Conservation (phyloP, 2,329 filamentous ascomycete species). For the Paecilomyces fulvus region DNA sequence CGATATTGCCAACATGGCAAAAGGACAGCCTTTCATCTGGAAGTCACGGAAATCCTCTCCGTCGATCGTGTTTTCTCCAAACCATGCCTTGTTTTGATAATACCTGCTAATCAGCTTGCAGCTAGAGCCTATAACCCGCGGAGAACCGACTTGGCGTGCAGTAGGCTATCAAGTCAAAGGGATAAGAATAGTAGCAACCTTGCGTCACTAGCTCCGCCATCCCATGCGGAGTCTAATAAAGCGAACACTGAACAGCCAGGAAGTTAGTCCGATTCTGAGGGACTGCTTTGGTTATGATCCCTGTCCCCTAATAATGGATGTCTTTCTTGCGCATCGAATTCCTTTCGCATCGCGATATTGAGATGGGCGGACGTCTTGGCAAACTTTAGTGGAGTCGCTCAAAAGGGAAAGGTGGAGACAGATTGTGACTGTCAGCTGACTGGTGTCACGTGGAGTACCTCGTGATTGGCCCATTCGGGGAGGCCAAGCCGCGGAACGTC, state of each 20-base stretch:
- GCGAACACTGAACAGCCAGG: neutral
- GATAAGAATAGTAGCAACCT: neutral
- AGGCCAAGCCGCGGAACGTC: neutral
- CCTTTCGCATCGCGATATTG: neutral
- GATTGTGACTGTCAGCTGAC: neutral
- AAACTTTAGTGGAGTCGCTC: neutral
- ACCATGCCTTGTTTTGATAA: neutral
- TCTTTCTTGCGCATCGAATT: neutral
- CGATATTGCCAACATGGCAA: no score
- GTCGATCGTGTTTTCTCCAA: no score
- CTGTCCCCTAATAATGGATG: neutral
- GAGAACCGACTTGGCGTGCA: neutral
- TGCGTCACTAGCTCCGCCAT: neutral
- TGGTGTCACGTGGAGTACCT: neutral
- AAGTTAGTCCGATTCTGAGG: neutral
- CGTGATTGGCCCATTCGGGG: neutral
- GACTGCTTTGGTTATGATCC: neutral
- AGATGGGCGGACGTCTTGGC: neutral
- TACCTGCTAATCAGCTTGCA: neutral
- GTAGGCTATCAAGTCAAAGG: neutral
- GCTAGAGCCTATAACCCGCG: neutral
- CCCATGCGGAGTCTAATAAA: neutral
- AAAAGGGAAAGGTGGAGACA: neutral
- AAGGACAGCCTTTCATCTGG: no score
- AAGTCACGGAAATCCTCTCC: no score